Percentiles rank a stretch among this genome's conserved stretches.
Evolutionary conservation across 1,284 basidiomycete species (phyloP).

Genomic region (Porogramme epimiltina): DNA sequence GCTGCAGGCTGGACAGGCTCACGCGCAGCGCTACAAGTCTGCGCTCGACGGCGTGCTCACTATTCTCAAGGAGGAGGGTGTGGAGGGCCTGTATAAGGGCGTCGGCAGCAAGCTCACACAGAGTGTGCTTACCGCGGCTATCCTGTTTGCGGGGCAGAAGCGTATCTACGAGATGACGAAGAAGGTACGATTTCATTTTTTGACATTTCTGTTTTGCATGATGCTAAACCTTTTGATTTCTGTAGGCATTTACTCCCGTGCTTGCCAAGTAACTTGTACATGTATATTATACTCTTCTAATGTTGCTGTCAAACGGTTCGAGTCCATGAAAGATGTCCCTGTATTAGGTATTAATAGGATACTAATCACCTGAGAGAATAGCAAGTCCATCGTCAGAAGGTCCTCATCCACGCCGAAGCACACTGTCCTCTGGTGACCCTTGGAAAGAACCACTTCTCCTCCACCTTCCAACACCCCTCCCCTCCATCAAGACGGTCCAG

Average conservation of each 20-base stretch:
- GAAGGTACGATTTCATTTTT: conserved; percentile 38
- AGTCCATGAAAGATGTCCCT: too few species aligned
- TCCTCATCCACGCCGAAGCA: too few species aligned
- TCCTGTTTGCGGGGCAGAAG: conserved; percentile 84
- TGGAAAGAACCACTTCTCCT: too few species aligned
- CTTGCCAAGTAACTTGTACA: conserved; percentile 8
- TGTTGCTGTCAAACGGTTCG: too few species aligned
- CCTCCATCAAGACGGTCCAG: too few species aligned
- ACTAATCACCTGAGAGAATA: too few species aligned
- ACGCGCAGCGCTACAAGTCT: conserved; percentile 69
- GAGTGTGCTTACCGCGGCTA: conserved; percentile 88
- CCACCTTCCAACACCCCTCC: too few species aligned
- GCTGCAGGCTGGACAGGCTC: conserved; percentile 73
- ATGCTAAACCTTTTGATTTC: not conserved
- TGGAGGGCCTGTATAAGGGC: conserved; percentile 84
- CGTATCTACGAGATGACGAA: conserved; percentile 74
- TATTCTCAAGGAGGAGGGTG: conserved; percentile 77
- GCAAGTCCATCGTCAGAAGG: too few species aligned
- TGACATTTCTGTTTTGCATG: not conserved
- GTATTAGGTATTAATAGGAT: too few species aligned
- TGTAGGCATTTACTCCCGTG: conserved; percentile 15
- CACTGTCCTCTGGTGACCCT: too few species aligned
- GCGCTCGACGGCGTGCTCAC: conserved; percentile 69
- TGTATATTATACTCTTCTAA: not conserved
- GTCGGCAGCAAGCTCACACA: conserved; percentile 85